A percentile compares a stretch with the other conserved stretches of the same genome.
Evolutionary conservation across 305 asterid genomes (phyloP).

Genomic region (Withania somnifera): DNA sequence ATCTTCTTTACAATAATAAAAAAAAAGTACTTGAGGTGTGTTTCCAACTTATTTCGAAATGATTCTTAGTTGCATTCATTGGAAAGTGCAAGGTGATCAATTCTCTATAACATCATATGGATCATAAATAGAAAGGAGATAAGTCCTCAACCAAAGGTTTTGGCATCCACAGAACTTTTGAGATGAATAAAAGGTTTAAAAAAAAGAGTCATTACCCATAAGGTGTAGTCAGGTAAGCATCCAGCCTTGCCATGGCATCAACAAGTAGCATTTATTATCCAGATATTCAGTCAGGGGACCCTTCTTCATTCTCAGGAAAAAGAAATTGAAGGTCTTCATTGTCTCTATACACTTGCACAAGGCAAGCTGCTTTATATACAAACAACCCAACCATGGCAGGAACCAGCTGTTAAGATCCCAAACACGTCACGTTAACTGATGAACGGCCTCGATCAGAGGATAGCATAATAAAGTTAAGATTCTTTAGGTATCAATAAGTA

Average conservation of each 20-base stretch:
- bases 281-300: slow-evolving; percentile 22
- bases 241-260: background rate
- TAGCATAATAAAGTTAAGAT: background rate
- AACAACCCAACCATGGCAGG: slow-evolving; percentile 92
- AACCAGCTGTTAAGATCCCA: slow-evolving; percentile 43
- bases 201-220: background rate
- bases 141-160: background rate
- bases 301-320: slow-evolving; percentile 52
- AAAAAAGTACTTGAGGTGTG: background rate
- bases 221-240: background rate
- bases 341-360: slow-evolving; percentile 94
- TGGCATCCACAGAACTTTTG: background rate
- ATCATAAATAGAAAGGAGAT: background rate
- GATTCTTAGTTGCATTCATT: background rate
- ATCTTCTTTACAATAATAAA: background rate
- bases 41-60: background rate
- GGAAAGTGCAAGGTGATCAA: background rate
- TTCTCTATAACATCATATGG: background rate
- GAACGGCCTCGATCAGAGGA: background rate
- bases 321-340: slow-evolving; percentile 75
- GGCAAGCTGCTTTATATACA: slow-evolving; percentile 93
- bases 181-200: background rate
- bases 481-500: background rate
- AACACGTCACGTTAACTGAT: background rate
- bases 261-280: background rate